These are phyloP conservation scores for Gossypium sturtianum DNA, from an alignment of 345 rosid species.

Conservation along the genomic window DNA sequence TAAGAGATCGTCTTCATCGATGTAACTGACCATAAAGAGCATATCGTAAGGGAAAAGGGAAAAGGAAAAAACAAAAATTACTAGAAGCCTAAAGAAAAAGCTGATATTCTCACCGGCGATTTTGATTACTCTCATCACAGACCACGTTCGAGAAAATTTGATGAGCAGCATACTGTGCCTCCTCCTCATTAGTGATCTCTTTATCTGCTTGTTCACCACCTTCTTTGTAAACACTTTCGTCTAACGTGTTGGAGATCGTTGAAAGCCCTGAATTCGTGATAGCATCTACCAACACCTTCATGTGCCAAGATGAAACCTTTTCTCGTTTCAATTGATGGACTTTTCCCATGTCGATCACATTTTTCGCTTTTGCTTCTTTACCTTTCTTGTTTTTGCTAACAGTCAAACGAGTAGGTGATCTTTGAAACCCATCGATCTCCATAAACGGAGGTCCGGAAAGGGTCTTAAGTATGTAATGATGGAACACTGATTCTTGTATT, in stretches of 20 bases:
- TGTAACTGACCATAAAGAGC: slow-evolving; percentile 38
- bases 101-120: slow-evolving; percentile 37
- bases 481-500: slow-evolving; percentile 79
- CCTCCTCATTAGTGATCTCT: slow-evolving; percentile 76
- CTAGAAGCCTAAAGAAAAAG: neutral
- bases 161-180: slow-evolving; percentile 68
- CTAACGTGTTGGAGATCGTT: slow-evolving; percentile 61
- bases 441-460: slow-evolving; percentile 72
- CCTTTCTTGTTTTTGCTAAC: slow-evolving; percentile 44
- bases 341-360: slow-evolving; percentile 70
- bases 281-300: slow-evolving; percentile 77
- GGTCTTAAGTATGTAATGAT: slow-evolving; percentile 73
- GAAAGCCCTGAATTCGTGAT: slow-evolving; percentile 59
- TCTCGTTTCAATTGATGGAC: slow-evolving; percentile 71
- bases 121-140: slow-evolving; percentile 7
- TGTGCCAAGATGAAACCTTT: slow-evolving; percentile 92
- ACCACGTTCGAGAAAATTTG: slow-evolving; percentile 60
- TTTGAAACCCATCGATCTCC: slow-evolving; percentile 47
- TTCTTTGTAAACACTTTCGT: slow-evolving; percentile 37
- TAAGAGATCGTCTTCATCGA: slow-evolving; percentile 60
- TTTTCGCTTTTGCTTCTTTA: slow-evolving; percentile 35
- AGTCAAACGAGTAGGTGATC: slow-evolving; percentile 46
- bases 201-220: slow-evolving; percentile 38
- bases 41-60: slow-evolving; percentile 7
- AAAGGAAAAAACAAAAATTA: neutral